These are phyloP conservation scores for Saksenaea oblongispora DNA, from an alignment of 371 early-diverging fungal species.

Conservation along the genomic window DNA sequence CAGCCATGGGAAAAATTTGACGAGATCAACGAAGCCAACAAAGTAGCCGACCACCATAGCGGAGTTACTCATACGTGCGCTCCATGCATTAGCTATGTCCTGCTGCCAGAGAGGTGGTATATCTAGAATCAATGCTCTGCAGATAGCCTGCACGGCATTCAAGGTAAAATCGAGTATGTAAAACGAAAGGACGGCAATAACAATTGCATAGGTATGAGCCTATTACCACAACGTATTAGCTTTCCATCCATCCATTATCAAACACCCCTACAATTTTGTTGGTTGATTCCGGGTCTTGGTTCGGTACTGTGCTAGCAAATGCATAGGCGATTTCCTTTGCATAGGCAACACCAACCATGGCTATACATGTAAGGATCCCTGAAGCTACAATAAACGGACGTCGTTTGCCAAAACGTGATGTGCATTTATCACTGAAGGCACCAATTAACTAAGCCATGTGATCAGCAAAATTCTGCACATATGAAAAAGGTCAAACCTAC, in stretches of 20 bases:
- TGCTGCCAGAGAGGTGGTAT: slow-evolving; percentile 71
- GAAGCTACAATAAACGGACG: slow-evolving; percentile 65
- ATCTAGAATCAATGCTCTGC: slow-evolving; percentile 78
- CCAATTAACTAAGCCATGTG: slow-evolving; percentile 48
- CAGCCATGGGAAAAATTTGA: slow-evolving; percentile 59
- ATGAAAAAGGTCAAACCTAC: neutral
- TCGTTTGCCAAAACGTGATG: slow-evolving; percentile 60
- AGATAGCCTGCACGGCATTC: slow-evolving; percentile 72
- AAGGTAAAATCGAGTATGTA: slow-evolving; percentile 79
- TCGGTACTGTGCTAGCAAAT: slow-evolving; percentile 3
- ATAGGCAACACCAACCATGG: slow-evolving; percentile 71
- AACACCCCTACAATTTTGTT: slow-evolving; percentile 29
- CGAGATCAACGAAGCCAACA: slow-evolving; percentile 67
- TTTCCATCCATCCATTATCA: neutral
- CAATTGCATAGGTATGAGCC: slow-evolving; percentile 32
- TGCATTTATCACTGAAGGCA: slow-evolving; percentile 63
- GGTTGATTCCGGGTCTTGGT: slow-evolving; percentile 61
- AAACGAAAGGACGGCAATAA: slow-evolving; percentile 68
- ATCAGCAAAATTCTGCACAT: neutral
- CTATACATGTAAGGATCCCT: slow-evolving; percentile 55
- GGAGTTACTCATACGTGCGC: slow-evolving; percentile 68
- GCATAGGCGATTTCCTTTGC: slow-evolving; percentile 51
- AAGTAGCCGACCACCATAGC: slow-evolving; percentile 78
- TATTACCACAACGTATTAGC: neutral
- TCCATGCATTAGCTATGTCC: slow-evolving; percentile 71